Base-by-base conservation (phyloP, 139 green algal species). In the Deuterostichococcus epilithicus region DNA sequence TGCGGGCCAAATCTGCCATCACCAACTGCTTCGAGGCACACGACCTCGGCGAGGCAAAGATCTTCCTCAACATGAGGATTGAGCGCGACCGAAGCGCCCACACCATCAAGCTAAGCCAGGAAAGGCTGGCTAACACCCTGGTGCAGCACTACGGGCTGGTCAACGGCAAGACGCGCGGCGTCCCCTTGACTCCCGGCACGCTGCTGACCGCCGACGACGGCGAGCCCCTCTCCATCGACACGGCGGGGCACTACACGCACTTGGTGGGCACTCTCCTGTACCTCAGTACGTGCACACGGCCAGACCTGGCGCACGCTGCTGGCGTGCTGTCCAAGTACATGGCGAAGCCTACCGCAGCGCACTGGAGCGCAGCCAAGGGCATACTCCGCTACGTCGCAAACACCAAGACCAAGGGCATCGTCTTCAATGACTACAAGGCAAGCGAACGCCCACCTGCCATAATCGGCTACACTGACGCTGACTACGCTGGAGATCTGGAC, bases 251-350 rank as follows among this genome's bases (percentile, higher is more conserved):
- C 22, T 87, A 82, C 39, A 60, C 23, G 13, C n/a, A 79, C 37
- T 47, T 86, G 28, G 74, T 83, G 20, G 81, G 84, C 42, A 80
- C 44, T 20, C 47, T 84, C 25, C 75, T 84, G 8, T 83, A 83
- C 44, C 30, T 85, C 0, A 66, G 68, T 25, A 65, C 76, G 4
- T 80, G 74, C 74, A 85, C 78, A 45, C 35, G 84, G 3, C 84
- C 84, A 13, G 84, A 88, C 76, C 76, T 88, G 3, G 68, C 84
- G 1, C 77, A 83, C 63, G 76, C 81, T 44, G 81, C 84, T 70
- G 78, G 85, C 76, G 76, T 74, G 6, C 68, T 89, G 47, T 35
- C 79, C 0, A 44, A 80, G 22, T 80, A 82, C 75, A 83, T 89
- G 81, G 45, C 79, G 1, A 68, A 44, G 23, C 81, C 85, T 1